Evolutionary conservation across 2,329 filamentous ascomycete genomes (phyloP), one percentile per base, ranked within the genome.

Genomic region (Intubia oerlemansii): DNA sequence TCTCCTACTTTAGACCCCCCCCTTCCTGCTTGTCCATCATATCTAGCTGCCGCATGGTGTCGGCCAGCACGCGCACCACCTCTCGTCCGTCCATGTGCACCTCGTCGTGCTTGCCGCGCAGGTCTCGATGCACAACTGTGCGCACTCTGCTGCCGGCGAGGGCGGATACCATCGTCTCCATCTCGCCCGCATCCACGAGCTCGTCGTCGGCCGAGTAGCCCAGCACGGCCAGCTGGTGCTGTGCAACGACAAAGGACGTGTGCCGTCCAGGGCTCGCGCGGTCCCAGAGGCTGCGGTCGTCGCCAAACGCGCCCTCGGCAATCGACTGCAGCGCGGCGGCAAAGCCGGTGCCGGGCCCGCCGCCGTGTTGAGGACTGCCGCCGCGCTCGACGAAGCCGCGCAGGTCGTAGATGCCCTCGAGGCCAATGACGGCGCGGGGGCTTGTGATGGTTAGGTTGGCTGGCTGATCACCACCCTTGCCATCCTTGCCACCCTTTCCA

Each of bases 381-480:
- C 59, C 52, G 7, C 57, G 52, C 26, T 52, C 45, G 16, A 57
- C 50, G 13, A 79, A 46, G 0, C 56, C 56, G 7, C 54, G 53
- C 8, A 81, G 46, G 41, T 75, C 64, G 45, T 78, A 79, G 14
- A 81, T 65, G 1, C 75, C 74, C 31, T 63, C 62, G 13, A 76
- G 47, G 19, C 68, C 61, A 5, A 77, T 43, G n/a, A 77, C 47
- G 4, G 58, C 62, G 3, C 49, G 42, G 2, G 33, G 33, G 8
- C 8, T 21, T n/a, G 19, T 8, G n/a, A 8, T 8, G 19, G n/a
- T 8, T n/a, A 8, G n/a, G 8, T 21, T n/a, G 19, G 8, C 19
- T 21, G 19, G 19, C 19, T 21, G 19, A 21, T 8, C 8, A 21
- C 19, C 8, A n/a, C 8, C 19, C 8, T 21, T 33, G 39, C 12